Evolutionary conservation across 129 eudicot species (phyloP).

Genomic region (Deinandra increscens): DNA sequence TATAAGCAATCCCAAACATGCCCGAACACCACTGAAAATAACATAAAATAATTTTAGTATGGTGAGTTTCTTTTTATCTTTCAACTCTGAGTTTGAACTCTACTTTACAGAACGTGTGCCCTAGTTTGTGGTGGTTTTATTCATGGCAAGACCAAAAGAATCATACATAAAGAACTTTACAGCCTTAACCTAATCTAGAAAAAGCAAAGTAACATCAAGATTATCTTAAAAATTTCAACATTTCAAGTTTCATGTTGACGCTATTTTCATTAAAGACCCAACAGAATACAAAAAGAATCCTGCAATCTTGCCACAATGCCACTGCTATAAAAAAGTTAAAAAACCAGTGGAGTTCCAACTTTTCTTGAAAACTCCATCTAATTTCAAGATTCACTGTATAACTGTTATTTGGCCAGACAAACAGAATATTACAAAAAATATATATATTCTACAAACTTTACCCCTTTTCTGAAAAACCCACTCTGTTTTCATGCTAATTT

Average conservation of each 20-base stretch:
- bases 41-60: too few species aligned
- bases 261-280: neutral
- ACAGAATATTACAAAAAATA: conserved; percentile 23
- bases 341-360: conserved; percentile 3
- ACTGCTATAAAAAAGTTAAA: neutral
- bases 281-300: conserved; percentile 11
- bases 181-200: too few species aligned
- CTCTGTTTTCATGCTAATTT: conserved; percentile 4
- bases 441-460: conserved; percentile 18
- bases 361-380: conserved; percentile 28
- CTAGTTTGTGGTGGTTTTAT: too few species aligned
- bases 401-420: neutral
- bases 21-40: too few species aligned
- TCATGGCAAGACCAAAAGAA: too few species aligned
- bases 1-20: too few species aligned
- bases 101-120: too few species aligned
- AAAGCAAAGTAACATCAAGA: too few species aligned
- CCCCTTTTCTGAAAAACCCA: conserved; percentile 3
- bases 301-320: conserved; percentile 21
- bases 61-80: too few species aligned
- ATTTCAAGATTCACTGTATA: conserved; percentile 17
- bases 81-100: too few species aligned
- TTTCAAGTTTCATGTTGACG: conserved; percentile 1
- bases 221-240: too few species aligned
- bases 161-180: too few species aligned